Conservation (phyloP, 164 flowering plant genomes). For the Magnolia changhungtana region DNA sequence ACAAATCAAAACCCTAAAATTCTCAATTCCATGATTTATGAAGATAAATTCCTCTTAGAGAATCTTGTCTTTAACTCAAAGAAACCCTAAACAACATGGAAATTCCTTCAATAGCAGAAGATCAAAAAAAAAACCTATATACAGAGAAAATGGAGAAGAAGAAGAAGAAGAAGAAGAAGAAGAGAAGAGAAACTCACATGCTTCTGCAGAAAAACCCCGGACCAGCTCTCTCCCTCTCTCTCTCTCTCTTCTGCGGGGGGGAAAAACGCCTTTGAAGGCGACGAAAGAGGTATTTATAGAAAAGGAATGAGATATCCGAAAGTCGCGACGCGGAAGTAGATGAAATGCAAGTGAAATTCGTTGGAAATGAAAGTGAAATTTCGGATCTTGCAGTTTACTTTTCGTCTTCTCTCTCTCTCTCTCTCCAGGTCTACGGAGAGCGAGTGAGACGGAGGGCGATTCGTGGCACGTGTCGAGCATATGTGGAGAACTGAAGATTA, state of each 20-base stretch:
- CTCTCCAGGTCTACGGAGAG: background rate
- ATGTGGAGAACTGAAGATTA: background rate
- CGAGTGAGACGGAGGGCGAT: background rate
- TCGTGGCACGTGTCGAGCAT: background rate
- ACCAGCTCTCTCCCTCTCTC: background rate
- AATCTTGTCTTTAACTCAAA: background rate
- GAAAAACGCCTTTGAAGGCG: slow-evolving; percentile 1
- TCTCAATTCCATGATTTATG: background rate
- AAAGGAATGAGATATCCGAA: background rate
- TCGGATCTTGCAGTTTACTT: background rate
- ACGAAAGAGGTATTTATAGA: slow-evolving; percentile 31
- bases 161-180: background rate
- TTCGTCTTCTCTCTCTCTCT: background rate
- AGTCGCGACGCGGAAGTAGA: slow-evolving; percentile 2
- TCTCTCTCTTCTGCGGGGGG: background rate
- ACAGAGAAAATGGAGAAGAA: background rate
- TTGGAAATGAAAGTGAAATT: slow-evolving; percentile 21
- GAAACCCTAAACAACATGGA: background rate
- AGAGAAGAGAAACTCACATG: slow-evolving; percentile 14
- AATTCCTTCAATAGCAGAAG: background rate
- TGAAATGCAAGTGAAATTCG: slow-evolving; percentile 36
- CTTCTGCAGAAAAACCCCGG: background rate
- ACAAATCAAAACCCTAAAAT: background rate
- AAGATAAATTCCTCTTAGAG: background rate
- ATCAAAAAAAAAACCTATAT: background rate